Evolutionary conservation across 140 eudicot species (phyloP).

Genomic region (Cichorium intybus): DNA sequence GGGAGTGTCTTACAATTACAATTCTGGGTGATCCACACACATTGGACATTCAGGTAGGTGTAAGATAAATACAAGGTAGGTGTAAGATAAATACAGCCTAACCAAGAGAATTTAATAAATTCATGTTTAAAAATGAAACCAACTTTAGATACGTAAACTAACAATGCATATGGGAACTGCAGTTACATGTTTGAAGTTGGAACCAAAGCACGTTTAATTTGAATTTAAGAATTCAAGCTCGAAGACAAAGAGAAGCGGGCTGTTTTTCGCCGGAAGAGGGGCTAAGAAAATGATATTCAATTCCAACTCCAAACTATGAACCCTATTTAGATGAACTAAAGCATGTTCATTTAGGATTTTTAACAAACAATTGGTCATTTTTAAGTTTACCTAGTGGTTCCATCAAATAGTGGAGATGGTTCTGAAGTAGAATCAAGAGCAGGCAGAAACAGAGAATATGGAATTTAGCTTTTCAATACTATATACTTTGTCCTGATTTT

Average conservation of each 20-base stretch:
- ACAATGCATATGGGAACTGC: not conserved
- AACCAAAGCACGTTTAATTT: not conserved
- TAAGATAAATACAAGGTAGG: no score
- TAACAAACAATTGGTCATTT: conserved; percentile 12
- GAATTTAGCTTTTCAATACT: not conserved
- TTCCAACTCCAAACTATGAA: not conserved
- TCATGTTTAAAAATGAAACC: not conserved
- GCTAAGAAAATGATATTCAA: not conserved
- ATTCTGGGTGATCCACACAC: conserved; percentile 81
- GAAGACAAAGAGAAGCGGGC: no score
- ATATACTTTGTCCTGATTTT: no score
- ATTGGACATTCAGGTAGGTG: conserved; percentile 91
- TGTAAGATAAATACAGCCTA: conserved; percentile 83
- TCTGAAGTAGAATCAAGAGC: conserved; percentile 78
- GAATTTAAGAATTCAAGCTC: no score
- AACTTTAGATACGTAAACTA: not conserved
- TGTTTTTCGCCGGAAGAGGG: no score
- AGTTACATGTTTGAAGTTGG: not conserved
- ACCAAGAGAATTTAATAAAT: conserved; percentile 8
- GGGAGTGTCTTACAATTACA: conserved; percentile 60
- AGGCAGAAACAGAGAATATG: conserved; percentile 11
- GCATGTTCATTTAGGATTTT: conserved; percentile 15
- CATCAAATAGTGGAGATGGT: conserved; percentile 82
- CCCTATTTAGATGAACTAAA: not conserved
- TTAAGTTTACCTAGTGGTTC: conserved; percentile 63